Evolutionary conservation across 177 flowering plant genomes (phyloP).

Genomic region (Vitis hybrid): DNA sequence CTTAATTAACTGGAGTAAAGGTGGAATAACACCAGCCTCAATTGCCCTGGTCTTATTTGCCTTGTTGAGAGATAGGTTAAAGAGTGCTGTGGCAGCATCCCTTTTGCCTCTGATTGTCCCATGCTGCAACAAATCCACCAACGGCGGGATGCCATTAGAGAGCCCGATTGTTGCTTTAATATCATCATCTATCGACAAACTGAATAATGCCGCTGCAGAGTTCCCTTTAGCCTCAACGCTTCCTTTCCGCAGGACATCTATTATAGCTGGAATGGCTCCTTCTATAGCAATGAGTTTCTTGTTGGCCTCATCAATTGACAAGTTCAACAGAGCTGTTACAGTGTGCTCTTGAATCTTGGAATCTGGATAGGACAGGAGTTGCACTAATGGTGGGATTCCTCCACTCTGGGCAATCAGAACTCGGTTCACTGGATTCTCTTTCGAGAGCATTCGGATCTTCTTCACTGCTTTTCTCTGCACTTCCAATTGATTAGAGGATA

Average conservation of each 20-base stretch:
- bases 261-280: not conserved
- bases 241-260: not conserved
- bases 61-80: not conserved
- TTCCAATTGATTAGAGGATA: not conserved
- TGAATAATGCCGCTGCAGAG: no score
- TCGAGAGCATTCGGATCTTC: not conserved
- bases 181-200: no score
- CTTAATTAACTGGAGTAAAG: not conserved
- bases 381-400: not conserved
- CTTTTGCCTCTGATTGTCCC: not conserved
- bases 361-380: not conserved
- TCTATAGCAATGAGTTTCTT: not conserved
- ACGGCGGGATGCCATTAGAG: no score
- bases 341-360: not conserved
- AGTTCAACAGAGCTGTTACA: no score
- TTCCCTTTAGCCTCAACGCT: no score
- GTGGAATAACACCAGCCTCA: constrained; percentile 1
- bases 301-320: not conserved
- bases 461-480: not conserved
- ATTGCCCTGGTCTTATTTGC: constrained; percentile 5
- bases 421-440: not conserved
- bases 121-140: not conserved
- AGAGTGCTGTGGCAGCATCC: constrained; percentile 1
- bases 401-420: no score
- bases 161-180: no score